These are phyloP conservation scores for Trifolium dubium DNA, from an alignment of 306 rosid species.

Conservation along the genomic window DNA sequence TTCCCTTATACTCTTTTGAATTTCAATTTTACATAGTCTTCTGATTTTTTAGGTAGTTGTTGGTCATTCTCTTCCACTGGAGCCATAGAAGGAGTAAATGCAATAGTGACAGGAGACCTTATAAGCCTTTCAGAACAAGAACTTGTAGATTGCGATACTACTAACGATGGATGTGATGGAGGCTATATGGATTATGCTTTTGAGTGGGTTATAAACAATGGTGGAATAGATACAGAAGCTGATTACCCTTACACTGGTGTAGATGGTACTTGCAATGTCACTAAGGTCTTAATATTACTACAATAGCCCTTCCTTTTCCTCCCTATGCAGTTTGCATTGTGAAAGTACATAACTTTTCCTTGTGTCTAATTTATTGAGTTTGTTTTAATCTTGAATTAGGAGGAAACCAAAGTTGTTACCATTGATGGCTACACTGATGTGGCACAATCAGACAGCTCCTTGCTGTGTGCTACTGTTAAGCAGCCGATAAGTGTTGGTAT, in stretches of 20 bases:
- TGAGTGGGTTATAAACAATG: slow-evolving; percentile 76
- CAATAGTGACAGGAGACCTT: slow-evolving; percentile 65
- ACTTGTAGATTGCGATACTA: slow-evolving; percentile 71
- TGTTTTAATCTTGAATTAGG: slow-evolving; percentile 47
- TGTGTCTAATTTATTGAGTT: neutral
- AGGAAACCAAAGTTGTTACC: slow-evolving; percentile 59
- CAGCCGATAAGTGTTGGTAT: slow-evolving; percentile 79
- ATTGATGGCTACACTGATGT: slow-evolving; percentile 72
- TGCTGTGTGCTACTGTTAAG: slow-evolving; percentile 63
- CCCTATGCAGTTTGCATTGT: slow-evolving; percentile 3
- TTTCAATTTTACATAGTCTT: neutral
- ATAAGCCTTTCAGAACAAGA: slow-evolving; percentile 81
- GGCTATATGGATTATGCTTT: slow-evolving; percentile 85
- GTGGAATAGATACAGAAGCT: slow-evolving; percentile 73
- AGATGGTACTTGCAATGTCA: slow-evolving; percentile 60
- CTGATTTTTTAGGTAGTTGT: slow-evolving; percentile 67
- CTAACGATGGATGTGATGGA: slow-evolving; percentile 74
- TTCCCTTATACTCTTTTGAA: slow-evolving; percentile 1
- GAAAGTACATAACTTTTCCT: neutral
- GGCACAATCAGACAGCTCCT: slow-evolving; percentile 57
- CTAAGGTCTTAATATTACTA: slow-evolving; percentile 50
- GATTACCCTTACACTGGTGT: slow-evolving; percentile 63
- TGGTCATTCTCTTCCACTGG: slow-evolving; percentile 86
- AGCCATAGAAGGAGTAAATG: slow-evolving; percentile 80
- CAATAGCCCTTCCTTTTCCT: neutral